Percentiles rank a stretch among this genome's conserved stretches.
phyloP scores from a whole-genome alignment of 2,329 filamentous ascomycete genomes.

The Penicillium sp. region DNA sequence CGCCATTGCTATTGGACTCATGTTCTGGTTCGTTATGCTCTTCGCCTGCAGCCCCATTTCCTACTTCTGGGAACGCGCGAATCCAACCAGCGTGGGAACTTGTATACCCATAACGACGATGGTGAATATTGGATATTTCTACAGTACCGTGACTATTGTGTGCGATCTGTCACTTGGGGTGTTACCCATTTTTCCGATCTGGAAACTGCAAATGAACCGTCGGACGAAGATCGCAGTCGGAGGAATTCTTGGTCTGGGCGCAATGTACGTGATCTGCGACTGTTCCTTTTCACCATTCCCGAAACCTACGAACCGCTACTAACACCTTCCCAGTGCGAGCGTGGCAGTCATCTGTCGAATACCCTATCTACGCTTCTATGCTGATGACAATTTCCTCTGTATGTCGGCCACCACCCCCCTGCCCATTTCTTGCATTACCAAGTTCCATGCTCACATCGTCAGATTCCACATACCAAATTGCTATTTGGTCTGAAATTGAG shows the following conservation, averaged over 20 bases:
- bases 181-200: slow-evolving; percentile 51
- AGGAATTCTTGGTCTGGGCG: slow-evolving; percentile 52
- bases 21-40: slow-evolving; percentile 47
- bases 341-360: slow-evolving; percentile 45
- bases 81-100: slow-evolving; percentile 30
- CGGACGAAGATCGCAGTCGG: slow-evolving; percentile 51
- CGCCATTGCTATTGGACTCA: slow-evolving; percentile 40
- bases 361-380: slow-evolving; percentile 41
- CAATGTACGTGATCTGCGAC: slow-evolving; percentile 30
- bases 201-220: slow-evolving; percentile 50
- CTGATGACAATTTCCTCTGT: slow-evolving; percentile 34
- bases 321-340: slow-evolving; percentile 14
- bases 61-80: slow-evolving; percentile 45
- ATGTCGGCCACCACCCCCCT: slow-evolving; percentile 1
- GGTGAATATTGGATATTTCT: slow-evolving; percentile 49
- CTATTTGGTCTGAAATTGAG: slow-evolving; percentile 35
- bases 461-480: slow-evolving; percentile 43
- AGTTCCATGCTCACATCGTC: neutral
- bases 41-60: slow-evolving; percentile 50
- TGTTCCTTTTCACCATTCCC: neutral
- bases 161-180: slow-evolving; percentile 49
- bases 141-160: slow-evolving; percentile 43
- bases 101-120: slow-evolving; percentile 46
- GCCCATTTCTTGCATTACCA: neutral
- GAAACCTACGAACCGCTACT: neutral